Conservation (phyloP, 768 basidiomycete genomes). For the Kwoniella sp. region DNA sequence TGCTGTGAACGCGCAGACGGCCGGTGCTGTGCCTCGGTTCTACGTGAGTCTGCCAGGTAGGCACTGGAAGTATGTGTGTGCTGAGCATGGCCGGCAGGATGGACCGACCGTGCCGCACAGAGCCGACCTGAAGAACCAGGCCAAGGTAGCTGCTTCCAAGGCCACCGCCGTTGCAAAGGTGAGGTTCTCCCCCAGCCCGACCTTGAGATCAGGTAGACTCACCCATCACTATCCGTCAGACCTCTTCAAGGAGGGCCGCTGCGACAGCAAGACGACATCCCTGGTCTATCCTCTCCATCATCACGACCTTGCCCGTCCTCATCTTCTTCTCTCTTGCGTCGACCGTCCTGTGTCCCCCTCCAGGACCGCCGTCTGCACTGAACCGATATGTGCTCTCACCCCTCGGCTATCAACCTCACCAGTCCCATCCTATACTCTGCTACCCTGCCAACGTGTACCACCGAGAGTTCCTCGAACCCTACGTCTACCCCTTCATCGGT, state of each 20-base stretch:
- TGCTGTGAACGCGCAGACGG: constrained; percentile 5
- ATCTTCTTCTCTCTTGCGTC: constrained; percentile 37
- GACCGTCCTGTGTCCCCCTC: constrained; percentile 42
- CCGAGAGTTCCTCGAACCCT: constrained; percentile 35
- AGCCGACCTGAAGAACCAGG: constrained; percentile 19
- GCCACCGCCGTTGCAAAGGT: constrained; percentile 33
- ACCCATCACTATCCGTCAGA: no score
- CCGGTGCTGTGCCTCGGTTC: constrained; percentile 24
- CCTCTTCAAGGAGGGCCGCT: constrained; percentile 21
- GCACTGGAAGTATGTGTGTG: background rate
- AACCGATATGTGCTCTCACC: constrained; percentile 27
- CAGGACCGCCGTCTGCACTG: constrained; percentile 18
- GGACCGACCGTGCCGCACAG: constrained; percentile 33
- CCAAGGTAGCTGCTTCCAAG: constrained; percentile 21
- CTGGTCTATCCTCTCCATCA: constrained; percentile 30
- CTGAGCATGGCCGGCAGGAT: no score
- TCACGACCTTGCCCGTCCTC: constrained; percentile 40
- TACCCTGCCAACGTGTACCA: constrained; percentile 44
- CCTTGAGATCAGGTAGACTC: background rate
- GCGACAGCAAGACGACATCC: constrained; percentile 32
- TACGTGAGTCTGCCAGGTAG: constrained; percentile 41
- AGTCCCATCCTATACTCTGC: constrained; percentile 28
- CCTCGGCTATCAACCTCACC: constrained; percentile 25
- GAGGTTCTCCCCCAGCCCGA: background rate
- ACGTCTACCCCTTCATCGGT: constrained; percentile 42